Percentiles rank a stretch among this genome's conserved stretches.
phyloP scores from a whole-genome alignment of 2,329 filamentous ascomycete genomes.

The Biscogniauxia marginata region DNA sequence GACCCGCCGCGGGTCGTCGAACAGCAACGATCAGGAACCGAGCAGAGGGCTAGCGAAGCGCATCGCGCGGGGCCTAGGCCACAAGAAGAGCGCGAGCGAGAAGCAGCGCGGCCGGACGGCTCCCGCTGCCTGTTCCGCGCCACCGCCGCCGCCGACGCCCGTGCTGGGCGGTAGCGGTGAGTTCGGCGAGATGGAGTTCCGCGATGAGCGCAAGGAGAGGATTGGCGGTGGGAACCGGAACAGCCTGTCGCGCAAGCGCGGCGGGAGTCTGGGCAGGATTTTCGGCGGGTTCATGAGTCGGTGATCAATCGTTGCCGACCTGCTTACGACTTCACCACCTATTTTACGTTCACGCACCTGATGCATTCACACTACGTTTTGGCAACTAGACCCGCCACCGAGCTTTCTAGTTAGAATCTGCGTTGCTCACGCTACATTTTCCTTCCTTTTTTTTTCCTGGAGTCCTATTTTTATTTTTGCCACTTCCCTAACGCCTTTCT shows the following conservation, averaged over 20 bases:
- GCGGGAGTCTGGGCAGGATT: slow-evolving; percentile 30
- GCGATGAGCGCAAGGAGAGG: slow-evolving; percentile 13
- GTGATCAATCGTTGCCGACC: no score
- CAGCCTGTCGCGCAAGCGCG: slow-evolving; percentile 18
- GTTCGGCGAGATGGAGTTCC: slow-evolving; percentile 7
- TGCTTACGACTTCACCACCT: background rate
- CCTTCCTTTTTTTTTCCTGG: slow-evolving; percentile 1
- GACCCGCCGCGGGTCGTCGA: background rate
- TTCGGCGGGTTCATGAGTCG: slow-evolving; percentile 24
- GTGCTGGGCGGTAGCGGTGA: background rate
- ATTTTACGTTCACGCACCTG: background rate
- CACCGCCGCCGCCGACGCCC: background rate
- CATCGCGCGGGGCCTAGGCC: slow-evolving; percentile 43
- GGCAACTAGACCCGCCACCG: no score
- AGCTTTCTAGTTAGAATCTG: no score
- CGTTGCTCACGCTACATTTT: background rate
- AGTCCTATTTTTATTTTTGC: background rate
- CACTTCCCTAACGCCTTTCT: background rate
- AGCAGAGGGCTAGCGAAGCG: slow-evolving; percentile 34
- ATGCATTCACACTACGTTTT: no score
- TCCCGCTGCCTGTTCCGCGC: slow-evolving; percentile 8
- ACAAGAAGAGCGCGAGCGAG: slow-evolving; percentile 33
- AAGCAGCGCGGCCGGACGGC: slow-evolving; percentile 13
- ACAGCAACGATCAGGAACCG: slow-evolving; percentile 1
- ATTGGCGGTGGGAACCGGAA: background rate